These are phyloP conservation scores for Leccinum uliginosum DNA, from an alignment of 768 basidiomycete species.

Conservation along the genomic window DNA sequence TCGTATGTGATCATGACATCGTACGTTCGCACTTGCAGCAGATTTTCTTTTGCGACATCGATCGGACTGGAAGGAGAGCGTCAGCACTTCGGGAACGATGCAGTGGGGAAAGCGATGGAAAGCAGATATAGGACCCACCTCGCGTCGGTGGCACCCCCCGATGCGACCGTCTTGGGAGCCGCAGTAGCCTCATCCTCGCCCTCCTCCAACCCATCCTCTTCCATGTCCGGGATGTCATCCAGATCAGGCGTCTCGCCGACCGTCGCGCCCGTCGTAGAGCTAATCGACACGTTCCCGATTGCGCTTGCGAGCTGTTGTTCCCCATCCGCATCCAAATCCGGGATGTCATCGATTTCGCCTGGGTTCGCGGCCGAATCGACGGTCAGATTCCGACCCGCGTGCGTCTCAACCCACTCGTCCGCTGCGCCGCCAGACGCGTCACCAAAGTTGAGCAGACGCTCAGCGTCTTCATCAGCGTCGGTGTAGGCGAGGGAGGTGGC, in stretches of 20 bases:
- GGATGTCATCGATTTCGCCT: conserved; percentile 78
- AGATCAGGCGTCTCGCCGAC: conserved; percentile 76
- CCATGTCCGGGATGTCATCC: conserved; percentile 99
- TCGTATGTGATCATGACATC: conserved; percentile 99
- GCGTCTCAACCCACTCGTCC: conserved; percentile 99
- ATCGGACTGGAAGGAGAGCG: conserved; percentile 40
- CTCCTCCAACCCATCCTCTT: conserved; percentile 87
- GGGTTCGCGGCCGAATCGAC: conserved; percentile 53
- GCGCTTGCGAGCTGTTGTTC: conserved; percentile 41
- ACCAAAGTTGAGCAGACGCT: conserved; percentile 83
- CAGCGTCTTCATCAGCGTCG: conserved; percentile 94
- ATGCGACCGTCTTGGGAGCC: conserved; percentile 42
- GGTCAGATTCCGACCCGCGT: conserved; percentile 67
- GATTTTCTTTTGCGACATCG: conserved; percentile 71
- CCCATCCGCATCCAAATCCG: conserved; percentile 79
- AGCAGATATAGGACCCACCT: conserved; percentile 37
- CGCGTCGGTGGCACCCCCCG: conserved; percentile 39
- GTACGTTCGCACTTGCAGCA: conserved; percentile 95
- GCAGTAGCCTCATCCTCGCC: conserved; percentile 86
- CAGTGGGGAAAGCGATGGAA: not conserved
- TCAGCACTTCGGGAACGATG: not conserved
- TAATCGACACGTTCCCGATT: conserved; percentile 45
- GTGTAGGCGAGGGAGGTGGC: conserved; percentile 92
- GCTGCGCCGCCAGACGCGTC: conserved; percentile 53
- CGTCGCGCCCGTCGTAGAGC: conserved; percentile 30